Conservation (phyloP, 495 filamentous ascomycete species). For the Venustampulla echinocandica region DNA sequence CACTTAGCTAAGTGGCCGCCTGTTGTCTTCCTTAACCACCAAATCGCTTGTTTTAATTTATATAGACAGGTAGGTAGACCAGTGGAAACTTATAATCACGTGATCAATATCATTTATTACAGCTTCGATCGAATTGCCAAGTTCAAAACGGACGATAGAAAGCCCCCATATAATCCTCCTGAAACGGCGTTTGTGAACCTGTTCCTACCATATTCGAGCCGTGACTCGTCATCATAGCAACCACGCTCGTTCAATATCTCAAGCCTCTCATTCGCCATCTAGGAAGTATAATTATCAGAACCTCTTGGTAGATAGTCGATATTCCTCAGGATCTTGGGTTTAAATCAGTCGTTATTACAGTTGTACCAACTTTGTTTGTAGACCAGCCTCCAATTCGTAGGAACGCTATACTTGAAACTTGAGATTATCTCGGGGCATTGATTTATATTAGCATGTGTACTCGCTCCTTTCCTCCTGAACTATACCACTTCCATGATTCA, state of each 20-base stretch:
- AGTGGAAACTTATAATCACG: no score
- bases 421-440: background rate
- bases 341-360: slow-evolving; percentile 32
- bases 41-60: no score
- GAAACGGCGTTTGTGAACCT: no score
- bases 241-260: slow-evolving; percentile 42
- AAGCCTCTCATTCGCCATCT: slow-evolving; percentile 42
- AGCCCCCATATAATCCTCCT: no score
- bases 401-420: slow-evolving; percentile 24
- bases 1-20: no score
- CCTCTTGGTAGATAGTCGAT: slow-evolving; percentile 43
- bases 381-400: slow-evolving; percentile 39
- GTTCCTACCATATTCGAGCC: slow-evolving; percentile 45
- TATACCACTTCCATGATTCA: no score
- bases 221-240: slow-evolving; percentile 39
- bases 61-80: no score
- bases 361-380: slow-evolving; percentile 43
- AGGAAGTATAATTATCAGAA: slow-evolving; percentile 42
- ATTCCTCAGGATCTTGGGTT: slow-evolving; percentile 30
- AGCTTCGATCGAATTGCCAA: no score
- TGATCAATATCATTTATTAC: no score
- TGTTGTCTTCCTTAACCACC: no score
- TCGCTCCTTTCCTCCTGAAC: no score
- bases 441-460: background rate
- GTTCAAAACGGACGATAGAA: no score